Conservation (phyloP, 1,139 yeast species). For the Meyerozyma smithsonii region DNA sequence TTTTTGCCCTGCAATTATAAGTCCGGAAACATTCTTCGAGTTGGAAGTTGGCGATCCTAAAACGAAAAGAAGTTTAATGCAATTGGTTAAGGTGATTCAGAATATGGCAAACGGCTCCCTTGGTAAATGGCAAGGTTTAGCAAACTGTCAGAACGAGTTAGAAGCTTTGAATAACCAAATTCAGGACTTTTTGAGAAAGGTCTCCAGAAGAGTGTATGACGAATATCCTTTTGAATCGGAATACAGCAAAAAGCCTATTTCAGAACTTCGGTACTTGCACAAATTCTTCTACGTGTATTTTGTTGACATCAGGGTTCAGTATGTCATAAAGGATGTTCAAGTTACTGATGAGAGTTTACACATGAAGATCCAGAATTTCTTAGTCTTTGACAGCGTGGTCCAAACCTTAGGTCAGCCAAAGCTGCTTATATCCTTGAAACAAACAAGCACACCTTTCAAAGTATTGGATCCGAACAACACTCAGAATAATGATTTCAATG, state of each 20-base stretch:
- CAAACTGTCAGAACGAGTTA: slow-evolving; percentile 37
- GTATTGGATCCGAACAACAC: slow-evolving; percentile 38
- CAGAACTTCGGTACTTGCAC: slow-evolving; percentile 60
- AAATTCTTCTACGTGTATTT: slow-evolving; percentile 61
- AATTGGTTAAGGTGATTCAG: slow-evolving; percentile 81
- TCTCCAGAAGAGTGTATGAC: slow-evolving; percentile 10
- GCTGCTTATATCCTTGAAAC: slow-evolving; percentile 39
- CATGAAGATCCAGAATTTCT: slow-evolving; percentile 22
- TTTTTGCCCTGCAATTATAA: slow-evolving; percentile 87
- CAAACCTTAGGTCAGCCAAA: slow-evolving; percentile 37
- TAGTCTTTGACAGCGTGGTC: slow-evolving; percentile 25
- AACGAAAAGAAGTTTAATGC: slow-evolving; percentile 70
- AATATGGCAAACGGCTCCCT: slow-evolving; percentile 80
- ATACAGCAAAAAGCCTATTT: slow-evolving; percentile 23
- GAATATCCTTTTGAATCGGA: slow-evolving; percentile 28
- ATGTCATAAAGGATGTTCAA: slow-evolving; percentile 23
- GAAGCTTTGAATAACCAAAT: slow-evolving; percentile 41
- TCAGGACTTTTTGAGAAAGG: slow-evolving; percentile 36
- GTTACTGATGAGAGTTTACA: slow-evolving; percentile 18
- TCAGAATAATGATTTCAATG: slow-evolving; percentile 52
- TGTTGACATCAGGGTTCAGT: slow-evolving; percentile 44
- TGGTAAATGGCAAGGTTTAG: slow-evolving; percentile 56
- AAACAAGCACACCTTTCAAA: slow-evolving; percentile 49
- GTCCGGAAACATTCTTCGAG: slow-evolving; percentile 65
- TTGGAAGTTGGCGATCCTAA: slow-evolving; percentile 44